Conservation (phyloP, 2,329 filamentous ascomycete genomes). For the Hypoxylon sp. region DNA sequence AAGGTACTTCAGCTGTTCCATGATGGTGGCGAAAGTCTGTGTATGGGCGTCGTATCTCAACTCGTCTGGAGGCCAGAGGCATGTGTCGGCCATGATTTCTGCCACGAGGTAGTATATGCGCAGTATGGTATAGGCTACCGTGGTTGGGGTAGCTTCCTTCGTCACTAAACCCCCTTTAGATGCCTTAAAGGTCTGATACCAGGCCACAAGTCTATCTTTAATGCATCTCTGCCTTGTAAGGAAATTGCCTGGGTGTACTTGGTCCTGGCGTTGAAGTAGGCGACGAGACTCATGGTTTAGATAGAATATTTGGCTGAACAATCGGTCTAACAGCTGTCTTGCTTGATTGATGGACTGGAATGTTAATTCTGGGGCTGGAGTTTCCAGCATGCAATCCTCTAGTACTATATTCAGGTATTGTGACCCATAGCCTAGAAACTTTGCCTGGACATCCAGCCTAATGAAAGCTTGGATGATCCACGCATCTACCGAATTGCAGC, state of each 20-base stretch:
- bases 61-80: conserved; percentile 51
- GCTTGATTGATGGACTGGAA: conserved; percentile 46
- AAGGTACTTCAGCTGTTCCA: conserved; percentile 44
- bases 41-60: conserved; percentile 54
- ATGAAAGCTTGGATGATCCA: conserved; percentile 60
- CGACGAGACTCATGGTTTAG: conserved; percentile 36
- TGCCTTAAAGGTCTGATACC: conserved; percentile 46
- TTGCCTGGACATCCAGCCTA: conserved; percentile 49
- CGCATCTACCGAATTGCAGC: conserved; percentile 53
- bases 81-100: conserved; percentile 57
- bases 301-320: conserved; percentile 45
- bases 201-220: conserved; percentile 33
- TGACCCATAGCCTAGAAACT: conserved; percentile 47
- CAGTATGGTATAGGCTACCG: conserved; percentile 51
- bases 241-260: conserved; percentile 8
- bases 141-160: conserved; percentile 37
- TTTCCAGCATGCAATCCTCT: conserved; percentile 18
- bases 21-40: conserved; percentile 51
- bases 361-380: conserved; percentile 14
- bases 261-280: neutral
- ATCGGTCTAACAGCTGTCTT: conserved; percentile 43
- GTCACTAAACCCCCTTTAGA: conserved; percentile 36
- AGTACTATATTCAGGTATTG: conserved; percentile 34
- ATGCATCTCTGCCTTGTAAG: conserved; percentile 33
- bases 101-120: conserved; percentile 58